Evolutionary conservation across 768 basidiomycete species (phyloP), one percentile per base, ranked within the genome.

Genomic region (Aureoboletus auriporus): DNA sequence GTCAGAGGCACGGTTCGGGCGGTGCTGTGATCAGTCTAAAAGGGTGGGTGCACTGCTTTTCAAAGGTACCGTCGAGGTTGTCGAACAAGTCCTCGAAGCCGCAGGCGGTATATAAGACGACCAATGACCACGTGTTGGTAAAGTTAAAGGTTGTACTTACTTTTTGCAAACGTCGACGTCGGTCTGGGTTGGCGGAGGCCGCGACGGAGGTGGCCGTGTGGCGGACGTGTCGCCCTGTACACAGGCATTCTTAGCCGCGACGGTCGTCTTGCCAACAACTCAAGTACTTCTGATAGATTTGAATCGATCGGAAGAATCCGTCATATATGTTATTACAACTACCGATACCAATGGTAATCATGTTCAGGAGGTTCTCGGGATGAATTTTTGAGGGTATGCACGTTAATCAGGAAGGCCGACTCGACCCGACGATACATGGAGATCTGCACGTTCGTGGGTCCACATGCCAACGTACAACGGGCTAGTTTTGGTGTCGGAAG

Each of bases 341-440:
- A 10, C 16, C 16, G 36, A 37, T 37, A 37, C 26, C 36, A 11
- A 39, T 14, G 39, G 39, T 7, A 42, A 39, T 39, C 31, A 49
- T 44, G 20, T 23, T 23, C 39, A 20, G 57, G 57, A 60, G 12
- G 31, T 45, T 50, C 31, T 56, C 58, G 58, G 59, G 41, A 57
- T 17, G 48, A 0, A 16, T 28, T 36, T 26, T 28, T 43, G 26
- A 49, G 13, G 37, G n/a, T 4, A 6, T 7, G 27, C 26, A 10
- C 13, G 39, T 17, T 4, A 27, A 42, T 31, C 11, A 38, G 10
- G 26, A 38, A 39, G 26, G 29, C 55, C 55, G 55, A 39, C n/a
- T 35, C 14, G 13, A 35, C 42, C 58, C 59, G 58, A 51, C 9
- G 29, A 33, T n/a, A n/a, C 20, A 23, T 23, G 20, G 20, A 33